Evolutionary conservation across 2,329 filamentous ascomycete species (phyloP).

Genomic region (Scedosporium boydii): DNA sequence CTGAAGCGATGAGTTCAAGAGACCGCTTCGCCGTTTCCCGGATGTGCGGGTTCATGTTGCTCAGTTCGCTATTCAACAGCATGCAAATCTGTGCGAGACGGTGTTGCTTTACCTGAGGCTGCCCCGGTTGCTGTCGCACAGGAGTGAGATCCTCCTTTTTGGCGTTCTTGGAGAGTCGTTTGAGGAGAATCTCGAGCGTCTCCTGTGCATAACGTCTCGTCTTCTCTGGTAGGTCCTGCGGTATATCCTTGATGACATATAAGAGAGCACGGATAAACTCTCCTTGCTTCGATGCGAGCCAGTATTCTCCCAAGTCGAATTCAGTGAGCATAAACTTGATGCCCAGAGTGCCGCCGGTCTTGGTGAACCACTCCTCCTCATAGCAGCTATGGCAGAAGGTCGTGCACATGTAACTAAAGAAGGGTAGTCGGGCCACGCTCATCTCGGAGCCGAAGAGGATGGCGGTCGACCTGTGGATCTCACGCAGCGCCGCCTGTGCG

Average conservation of each 20-base stretch:
- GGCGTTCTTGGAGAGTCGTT: slow-evolving; percentile 67
- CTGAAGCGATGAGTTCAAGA: slow-evolving; percentile 71
- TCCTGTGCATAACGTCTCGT: slow-evolving; percentile 75
- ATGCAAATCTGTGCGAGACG: slow-evolving; percentile 66
- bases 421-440: slow-evolving; percentile 64
- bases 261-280: slow-evolving; percentile 87
- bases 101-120: background rate
- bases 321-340: slow-evolving; percentile 83
- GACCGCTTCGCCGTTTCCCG: slow-evolving; percentile 77
- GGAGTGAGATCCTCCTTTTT: slow-evolving; percentile 66
- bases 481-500: slow-evolving; percentile 67
- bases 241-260: slow-evolving; percentile 98
- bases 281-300: slow-evolving; percentile 73
- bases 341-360: slow-evolving; percentile 82
- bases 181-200: slow-evolving; percentile 71
- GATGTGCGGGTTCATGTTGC: slow-evolving; percentile 93
- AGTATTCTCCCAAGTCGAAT: slow-evolving; percentile 72
- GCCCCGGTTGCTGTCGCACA: slow-evolving; percentile 10
- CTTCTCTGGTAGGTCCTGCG: slow-evolving; percentile 82
- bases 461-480: slow-evolving; percentile 65
- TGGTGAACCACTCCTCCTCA: slow-evolving; percentile 97
- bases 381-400: slow-evolving; percentile 92
- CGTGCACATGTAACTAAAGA: slow-evolving; percentile 75
- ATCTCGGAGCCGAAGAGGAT: slow-evolving; percentile 70
- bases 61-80: slow-evolving; percentile 77